Conservation (phyloP, 495 filamentous ascomycete genomes). For the Penicillium simplicissimum region DNA sequence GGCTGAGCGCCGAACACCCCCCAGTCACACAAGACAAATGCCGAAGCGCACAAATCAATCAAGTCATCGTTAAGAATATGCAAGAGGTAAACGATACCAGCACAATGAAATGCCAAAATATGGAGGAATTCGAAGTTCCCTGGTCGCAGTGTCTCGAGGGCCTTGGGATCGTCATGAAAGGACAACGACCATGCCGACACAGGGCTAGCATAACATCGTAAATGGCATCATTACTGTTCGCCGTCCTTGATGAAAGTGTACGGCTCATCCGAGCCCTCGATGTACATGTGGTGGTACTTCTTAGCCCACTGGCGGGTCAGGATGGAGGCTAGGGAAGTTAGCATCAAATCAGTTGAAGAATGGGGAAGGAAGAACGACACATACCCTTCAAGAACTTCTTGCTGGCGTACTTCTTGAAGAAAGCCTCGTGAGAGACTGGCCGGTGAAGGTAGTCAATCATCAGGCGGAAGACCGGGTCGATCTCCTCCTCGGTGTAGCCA, state of each 20-base stretch:
- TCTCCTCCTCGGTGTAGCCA: slow-evolving; percentile 89
- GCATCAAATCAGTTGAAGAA: background rate
- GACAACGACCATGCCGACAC: slow-evolving; percentile 23
- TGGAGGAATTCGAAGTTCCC: slow-evolving; percentile 39
- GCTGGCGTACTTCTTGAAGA: slow-evolving; percentile 99
- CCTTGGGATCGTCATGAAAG: slow-evolving; percentile 35
- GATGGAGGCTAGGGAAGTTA: slow-evolving; percentile 70
- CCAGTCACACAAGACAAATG: slow-evolving; percentile 38
- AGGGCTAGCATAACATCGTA: slow-evolving; percentile 34
- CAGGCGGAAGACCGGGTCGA: slow-evolving; percentile 85
- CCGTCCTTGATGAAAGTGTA: slow-evolving; percentile 41
- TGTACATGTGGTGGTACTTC: slow-evolving; percentile 56
- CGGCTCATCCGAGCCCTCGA: slow-evolving; percentile 40
- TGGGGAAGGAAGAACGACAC: background rate
- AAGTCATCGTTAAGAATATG: slow-evolving; percentile 51
- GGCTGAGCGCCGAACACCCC: slow-evolving; percentile 44
- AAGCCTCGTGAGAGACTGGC: slow-evolving; percentile 90
- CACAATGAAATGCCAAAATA: slow-evolving; percentile 51
- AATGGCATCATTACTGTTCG: slow-evolving; percentile 37
- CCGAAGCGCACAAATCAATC: slow-evolving; percentile 44
- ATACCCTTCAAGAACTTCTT: slow-evolving; percentile 97
- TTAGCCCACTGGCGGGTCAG: slow-evolving; percentile 92
- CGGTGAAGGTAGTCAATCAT: slow-evolving; percentile 94
- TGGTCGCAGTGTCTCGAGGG: slow-evolving; percentile 25
- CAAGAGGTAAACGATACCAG: slow-evolving; percentile 44